phyloP scores from a whole-genome alignment of 352 stramenopile genomes.

The Globisporangium iwayamae region DNA sequence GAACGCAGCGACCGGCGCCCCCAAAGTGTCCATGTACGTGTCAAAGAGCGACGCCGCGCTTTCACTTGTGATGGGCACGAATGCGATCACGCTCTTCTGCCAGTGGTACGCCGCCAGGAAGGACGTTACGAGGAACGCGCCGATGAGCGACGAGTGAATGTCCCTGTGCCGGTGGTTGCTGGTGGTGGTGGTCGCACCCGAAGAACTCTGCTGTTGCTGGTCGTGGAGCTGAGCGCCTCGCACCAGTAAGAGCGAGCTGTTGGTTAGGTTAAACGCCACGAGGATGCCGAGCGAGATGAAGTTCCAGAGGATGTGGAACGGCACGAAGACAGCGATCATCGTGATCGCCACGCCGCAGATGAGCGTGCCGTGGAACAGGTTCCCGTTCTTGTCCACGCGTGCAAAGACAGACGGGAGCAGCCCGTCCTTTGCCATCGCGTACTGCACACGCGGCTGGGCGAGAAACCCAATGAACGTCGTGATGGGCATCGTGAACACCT shows the following conservation, averaged over 20 bases:
- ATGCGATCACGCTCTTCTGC: slow-evolving; percentile 64
- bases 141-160: slow-evolving; percentile 39
- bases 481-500: slow-evolving; percentile 94
- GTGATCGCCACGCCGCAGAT: slow-evolving; percentile 49
- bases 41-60: slow-evolving; percentile 30
- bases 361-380: slow-evolving; percentile 68
- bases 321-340: slow-evolving; percentile 67
- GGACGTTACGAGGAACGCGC: slow-evolving; percentile 46
- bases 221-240: slow-evolving; percentile 32
- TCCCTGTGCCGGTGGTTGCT: slow-evolving; percentile 7
- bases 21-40: slow-evolving; percentile 51
- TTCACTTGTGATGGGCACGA: slow-evolving; percentile 21
- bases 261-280: slow-evolving; percentile 89
- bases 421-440: slow-evolving; percentile 92
- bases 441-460: slow-evolving; percentile 89
- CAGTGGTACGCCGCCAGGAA: slow-evolving; percentile 72
- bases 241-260: slow-evolving; percentile 74
- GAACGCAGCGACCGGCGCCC: slow-evolving; percentile 39
- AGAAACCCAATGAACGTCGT: slow-evolving; percentile 95
- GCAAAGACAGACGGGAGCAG: slow-evolving; percentile 89
- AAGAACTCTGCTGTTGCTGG: background rate
- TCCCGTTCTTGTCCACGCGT: slow-evolving; percentile 58
- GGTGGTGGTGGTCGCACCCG: background rate
- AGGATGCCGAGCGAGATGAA: slow-evolving; percentile 90
- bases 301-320: slow-evolving; percentile 86